phyloP scores from a whole-genome alignment of 192 early-diverging fungal genomes.

The Jimgerdemannia flammicorona region DNA sequence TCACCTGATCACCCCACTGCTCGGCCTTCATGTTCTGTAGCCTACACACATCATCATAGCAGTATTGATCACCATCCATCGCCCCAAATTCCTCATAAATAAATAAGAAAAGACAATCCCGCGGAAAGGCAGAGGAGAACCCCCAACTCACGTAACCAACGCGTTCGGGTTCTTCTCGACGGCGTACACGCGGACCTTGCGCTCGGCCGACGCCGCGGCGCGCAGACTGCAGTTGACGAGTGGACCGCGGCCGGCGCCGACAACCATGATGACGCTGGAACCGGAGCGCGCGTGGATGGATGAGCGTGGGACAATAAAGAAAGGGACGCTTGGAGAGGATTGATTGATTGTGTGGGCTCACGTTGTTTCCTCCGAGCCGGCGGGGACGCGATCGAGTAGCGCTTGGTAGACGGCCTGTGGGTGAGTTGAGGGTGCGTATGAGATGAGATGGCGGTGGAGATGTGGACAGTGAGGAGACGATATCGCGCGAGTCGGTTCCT shows the following conservation, averaged over 20 bases:
- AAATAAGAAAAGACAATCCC: no score
- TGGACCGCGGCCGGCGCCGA: constrained; percentile 95
- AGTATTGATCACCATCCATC: not conserved
- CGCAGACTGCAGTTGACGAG: constrained; percentile 83
- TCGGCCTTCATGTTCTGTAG: constrained; percentile 69
- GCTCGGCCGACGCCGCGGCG: constrained; percentile 62
- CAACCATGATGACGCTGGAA: constrained; percentile 79
- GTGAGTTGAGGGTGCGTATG: not conserved
- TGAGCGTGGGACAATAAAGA: not conserved
- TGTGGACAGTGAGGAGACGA: no score
- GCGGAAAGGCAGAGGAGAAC: not conserved
- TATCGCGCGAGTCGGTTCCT: no score
- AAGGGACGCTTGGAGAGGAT: not conserved
- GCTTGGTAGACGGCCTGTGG: constrained; percentile 49
- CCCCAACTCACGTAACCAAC: constrained; percentile 63
- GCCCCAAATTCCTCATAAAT: not conserved
- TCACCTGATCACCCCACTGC: constrained; percentile 80
- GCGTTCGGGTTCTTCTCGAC: constrained; percentile 98
- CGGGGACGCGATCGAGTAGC: constrained; percentile 44
- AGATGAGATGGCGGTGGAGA: not conserved
- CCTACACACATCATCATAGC: constrained; percentile 24
- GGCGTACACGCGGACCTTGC: constrained; percentile 71
- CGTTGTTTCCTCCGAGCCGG: constrained; percentile 48
- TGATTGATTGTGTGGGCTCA: constrained; percentile 9
- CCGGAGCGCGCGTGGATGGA: not conserved